Base-by-base conservation (phyloP, 139 green algal genomes). In the Yamagishiella unicocca region DNA sequence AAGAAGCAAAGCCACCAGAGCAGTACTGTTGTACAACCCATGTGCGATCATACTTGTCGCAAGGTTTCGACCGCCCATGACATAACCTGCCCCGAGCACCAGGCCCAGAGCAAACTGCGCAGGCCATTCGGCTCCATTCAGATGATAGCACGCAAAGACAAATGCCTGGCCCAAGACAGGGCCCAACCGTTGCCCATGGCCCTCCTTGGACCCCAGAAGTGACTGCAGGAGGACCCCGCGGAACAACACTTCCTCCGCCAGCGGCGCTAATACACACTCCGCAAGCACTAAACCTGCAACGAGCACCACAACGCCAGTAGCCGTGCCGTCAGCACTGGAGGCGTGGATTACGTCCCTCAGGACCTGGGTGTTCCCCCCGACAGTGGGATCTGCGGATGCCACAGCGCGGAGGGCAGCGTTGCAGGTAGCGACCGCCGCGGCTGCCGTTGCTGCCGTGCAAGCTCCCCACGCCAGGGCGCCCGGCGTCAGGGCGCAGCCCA, bases 211-310 rank as follows among this genome's bases (percentile, higher is more conserved):
- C 89, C 94, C 92, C 29, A 88, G 91, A 68, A 98, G 89, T 1
- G 93, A 93, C 37, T 92, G 91, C n/a, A 98, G 86, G 46, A 98
- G 90, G 84, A 98, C 97, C n/a, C 95, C 95, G 2, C 96, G 88
- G 89, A 98, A 98, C 17, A 98, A 90, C 19, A 93, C 84, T 54
- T 98, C 95, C 83, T 98, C 95, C 64, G 96, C 85, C 37, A 97
- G 58, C 1, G 95, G 95, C 10, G 95, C 94, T 38, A 98, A 85
- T 7, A 97, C 70, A 40, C 85, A 54, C 50, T 83, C 76, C 24
- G 76, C 35, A 27, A 72, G 5, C 3, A 54, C 35, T 8, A 83
- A 37, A 21, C 37, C 25, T 24, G 76, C 24, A 10, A 72, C 22
- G 4, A 62, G 14, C 45, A n/a, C 9, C 24, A 33, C 53, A 22